Evolutionary conservation across 352 stramenopile genomes (phyloP), one percentile per base, ranked within the genome.

Genomic region (Pythium coloratum): DNA sequence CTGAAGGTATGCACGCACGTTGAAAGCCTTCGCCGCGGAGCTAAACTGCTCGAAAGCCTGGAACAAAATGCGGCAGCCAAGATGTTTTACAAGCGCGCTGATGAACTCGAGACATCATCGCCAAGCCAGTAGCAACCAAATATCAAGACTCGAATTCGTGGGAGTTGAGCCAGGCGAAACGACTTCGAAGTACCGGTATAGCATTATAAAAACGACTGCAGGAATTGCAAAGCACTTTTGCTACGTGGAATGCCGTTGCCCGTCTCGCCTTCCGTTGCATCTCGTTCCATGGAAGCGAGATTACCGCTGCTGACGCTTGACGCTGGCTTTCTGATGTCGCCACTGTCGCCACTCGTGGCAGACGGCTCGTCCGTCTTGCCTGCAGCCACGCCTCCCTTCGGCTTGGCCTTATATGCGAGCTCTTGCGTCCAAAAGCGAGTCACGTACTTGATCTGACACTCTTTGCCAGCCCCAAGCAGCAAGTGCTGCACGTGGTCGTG

Each of bases 361-460:
- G 36, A 16, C 13, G 20, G 5, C 9, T 42, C 26, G 13, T 51
- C 32, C 38, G 30, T 20, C 5, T 53, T 42, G 5, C 16, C 7
- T 36, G 33, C 18, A 38, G 44, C 9, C 13, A 38, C 13, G 34
- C 18, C 49, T 26, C n/a, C 38, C 20, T 38, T 53, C 3, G 32
- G 18, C 18, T 56, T 56, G 24, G 50, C 50, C 26, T 32, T 44
- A 32, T 50, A 6, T 2, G 30, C 20, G 16, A 40, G 38, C 13
- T 69, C 60, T 13, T 81, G 62, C 28, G 84, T 92, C 84, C 84
- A 92, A 67, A 92, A 92, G 2, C 75, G 69, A 16, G 73, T 46
- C 6, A 28, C 57, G 40, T 87, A 92, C 18, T 79, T 64, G 68
- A 92, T 84, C 51, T 73, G 59, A 20, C 77, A 86, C 32, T 80